Evolutionary conservation across 83 land plant species (phyloP).

Genomic region (Larix sibirica): DNA sequence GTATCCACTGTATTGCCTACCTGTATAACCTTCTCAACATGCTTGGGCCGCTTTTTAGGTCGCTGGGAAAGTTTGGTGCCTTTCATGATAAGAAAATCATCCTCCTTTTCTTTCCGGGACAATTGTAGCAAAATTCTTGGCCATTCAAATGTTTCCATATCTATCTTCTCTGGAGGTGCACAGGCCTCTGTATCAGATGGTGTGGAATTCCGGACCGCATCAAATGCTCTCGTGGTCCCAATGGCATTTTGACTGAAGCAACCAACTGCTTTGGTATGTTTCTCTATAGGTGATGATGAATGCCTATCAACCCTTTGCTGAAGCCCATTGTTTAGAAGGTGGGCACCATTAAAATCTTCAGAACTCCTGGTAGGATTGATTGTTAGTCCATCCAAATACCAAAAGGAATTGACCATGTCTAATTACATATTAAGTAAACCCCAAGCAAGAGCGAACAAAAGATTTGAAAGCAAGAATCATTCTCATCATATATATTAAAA

Average conservation of each 20-base stretch:
- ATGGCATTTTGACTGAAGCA: conserved; percentile 1
- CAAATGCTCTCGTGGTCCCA: background rate
- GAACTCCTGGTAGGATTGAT: background rate
- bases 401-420: background rate
- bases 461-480: background rate
- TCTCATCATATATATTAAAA: background rate
- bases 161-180: conserved; percentile 25
- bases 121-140: conserved; percentile 42
- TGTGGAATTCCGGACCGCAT: too few relatives aligned
- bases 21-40: conserved; percentile 47
- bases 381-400: background rate
- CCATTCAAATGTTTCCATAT: conserved; percentile 43
- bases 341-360: background rate
- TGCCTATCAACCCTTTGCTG: conserved; percentile 1
- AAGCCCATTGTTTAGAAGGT: background rate
- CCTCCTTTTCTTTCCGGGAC: conserved; percentile 59
- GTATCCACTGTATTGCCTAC: conserved; percentile 25
- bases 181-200: background rate
- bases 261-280: conserved; percentile 3
- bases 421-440: too few relatives aligned
- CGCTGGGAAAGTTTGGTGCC: conserved; percentile 55
- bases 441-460: background rate
- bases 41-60: conserved; percentile 47
- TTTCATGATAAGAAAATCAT: conserved; percentile 53
- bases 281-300: background rate